Base-by-base conservation (phyloP, 2,329 filamentous ascomycete species). In the Penicillium sp. region DNA sequence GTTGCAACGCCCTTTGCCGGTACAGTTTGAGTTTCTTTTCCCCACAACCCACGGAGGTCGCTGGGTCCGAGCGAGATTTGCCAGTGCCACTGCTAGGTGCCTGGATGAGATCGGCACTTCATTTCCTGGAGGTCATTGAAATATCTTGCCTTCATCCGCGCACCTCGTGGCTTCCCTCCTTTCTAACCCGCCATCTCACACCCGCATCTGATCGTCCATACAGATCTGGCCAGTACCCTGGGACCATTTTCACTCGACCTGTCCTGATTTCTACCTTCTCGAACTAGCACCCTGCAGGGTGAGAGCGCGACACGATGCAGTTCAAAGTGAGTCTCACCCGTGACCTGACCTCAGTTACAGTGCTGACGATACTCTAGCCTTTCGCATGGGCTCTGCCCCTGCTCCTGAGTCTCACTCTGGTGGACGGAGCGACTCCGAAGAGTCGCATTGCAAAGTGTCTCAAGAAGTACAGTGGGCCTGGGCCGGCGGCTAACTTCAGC, bases 361-460 rank as follows among this genome's bases (percentile, higher is more conserved):
- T n/a, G 18, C 52, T 58, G 32, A 60, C 26, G 13, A 7, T 4
- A 4, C 0, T 13, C 12, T 17, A 61, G 58, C 18, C 46, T 10
- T 21, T 59, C 8, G 30, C 48, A 9, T 52, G 49, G 45, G 56
- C 46, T 15, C 45, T 61, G 29, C 52, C 59, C n/a, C 32, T 61
- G 46, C 44, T 63, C 7, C 33, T 56, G 17, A 39, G 46, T 18
- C 40, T 61, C 13, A 42, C 27, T 15, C 17, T 46, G 20, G 53
- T 46, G 5, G 42, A 52, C n/a, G 59, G 40, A n/a, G 41, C 47
- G 13, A 48, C 53, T 12, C 23, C 54, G 5, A 49, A 49, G 26
- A 58, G 27, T 9, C 64, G 68, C 3, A 46, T 68, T 23, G 43
- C 40, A 5, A 56, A 56, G n/a, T 48, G 49, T 6, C 34, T 69